Evolutionary conservation across 23 red algal genomes (phyloP).

Genomic region (Gracilaria caudata): DNA sequence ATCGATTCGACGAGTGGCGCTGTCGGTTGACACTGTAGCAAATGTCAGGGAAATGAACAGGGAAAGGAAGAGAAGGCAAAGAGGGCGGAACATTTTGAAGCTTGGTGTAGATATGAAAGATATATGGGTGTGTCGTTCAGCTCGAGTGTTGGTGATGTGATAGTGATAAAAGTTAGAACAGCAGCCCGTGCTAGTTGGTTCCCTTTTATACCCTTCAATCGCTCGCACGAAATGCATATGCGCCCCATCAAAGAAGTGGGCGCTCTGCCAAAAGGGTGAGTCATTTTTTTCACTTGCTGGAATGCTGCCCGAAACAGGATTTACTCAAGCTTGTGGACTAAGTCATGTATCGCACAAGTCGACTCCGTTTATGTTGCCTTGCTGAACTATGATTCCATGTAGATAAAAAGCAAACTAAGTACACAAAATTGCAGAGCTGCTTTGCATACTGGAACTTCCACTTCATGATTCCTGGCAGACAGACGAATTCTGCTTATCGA

Average conservation of each 20-base stretch:
- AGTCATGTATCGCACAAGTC: too few relatives aligned
- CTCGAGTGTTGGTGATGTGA: background rate
- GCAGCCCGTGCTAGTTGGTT: too few relatives aligned
- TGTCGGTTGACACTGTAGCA: constrained; percentile 1
- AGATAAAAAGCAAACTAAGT: background rate
- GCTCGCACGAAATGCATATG: background rate
- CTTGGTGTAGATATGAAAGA: background rate
- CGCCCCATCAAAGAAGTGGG: background rate
- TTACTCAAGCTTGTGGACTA: too few relatives aligned
- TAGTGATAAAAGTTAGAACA: background rate
- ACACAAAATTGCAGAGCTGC: background rate
- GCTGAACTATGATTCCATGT: background rate
- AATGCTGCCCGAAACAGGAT: too few relatives aligned
- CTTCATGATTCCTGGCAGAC: background rate
- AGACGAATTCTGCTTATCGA: background rate
- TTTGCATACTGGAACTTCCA: background rate
- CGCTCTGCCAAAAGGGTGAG: background rate
- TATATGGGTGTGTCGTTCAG: background rate
- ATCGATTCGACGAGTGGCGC: background rate
- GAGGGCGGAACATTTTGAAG: constrained; percentile 12
- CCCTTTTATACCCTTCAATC: background rate
- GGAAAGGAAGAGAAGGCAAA: background rate
- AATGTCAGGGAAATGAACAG: background rate
- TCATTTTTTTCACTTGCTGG: background rate
- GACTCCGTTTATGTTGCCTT: too few relatives aligned